Percentiles rank a stretch among this genome's conserved stretches.
phyloP scores from a whole-genome alignment of 78 protist genomes.

The Dictyostelium citrinum region DNA sequence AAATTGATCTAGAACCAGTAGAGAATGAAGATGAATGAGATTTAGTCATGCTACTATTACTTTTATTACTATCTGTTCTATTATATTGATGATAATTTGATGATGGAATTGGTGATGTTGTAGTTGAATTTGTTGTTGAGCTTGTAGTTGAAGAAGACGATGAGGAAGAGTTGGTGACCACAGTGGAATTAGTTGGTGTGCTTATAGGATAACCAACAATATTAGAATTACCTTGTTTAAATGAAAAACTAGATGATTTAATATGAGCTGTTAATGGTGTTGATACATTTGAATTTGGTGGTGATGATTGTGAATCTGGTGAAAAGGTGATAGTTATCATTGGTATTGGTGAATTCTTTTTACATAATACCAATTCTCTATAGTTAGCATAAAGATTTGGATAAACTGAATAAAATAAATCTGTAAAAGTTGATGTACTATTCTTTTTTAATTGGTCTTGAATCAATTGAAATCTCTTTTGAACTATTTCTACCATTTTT shows the following conservation, averaged over 20 bases:
- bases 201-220: not conserved
- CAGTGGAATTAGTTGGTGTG: not conserved
- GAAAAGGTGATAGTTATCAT: not conserved
- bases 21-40: conserved; percentile 6
- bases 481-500: not conserved
- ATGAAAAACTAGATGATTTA: not conserved
- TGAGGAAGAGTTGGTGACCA: not conserved
- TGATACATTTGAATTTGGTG: not conserved
- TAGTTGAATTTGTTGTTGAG: not conserved
- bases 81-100: not conserved
- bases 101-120: not conserved
- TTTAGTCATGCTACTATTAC: not conserved
- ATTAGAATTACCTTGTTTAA: not conserved
- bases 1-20: not conserved
- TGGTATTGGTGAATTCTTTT: not conserved
- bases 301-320: not conserved
- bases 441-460: not conserved
- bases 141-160: not conserved
- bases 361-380: not conserved
- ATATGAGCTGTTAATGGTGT: not conserved
- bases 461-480: not conserved
- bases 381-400: not conserved
- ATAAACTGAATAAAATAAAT: not conserved
- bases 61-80: not conserved
- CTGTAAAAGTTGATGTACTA: not conserved